These are phyloP conservation scores for Fusarium sororula DNA, from an alignment of 2,329 filamentous ascomycete genomes.

Conservation along the genomic window DNA sequence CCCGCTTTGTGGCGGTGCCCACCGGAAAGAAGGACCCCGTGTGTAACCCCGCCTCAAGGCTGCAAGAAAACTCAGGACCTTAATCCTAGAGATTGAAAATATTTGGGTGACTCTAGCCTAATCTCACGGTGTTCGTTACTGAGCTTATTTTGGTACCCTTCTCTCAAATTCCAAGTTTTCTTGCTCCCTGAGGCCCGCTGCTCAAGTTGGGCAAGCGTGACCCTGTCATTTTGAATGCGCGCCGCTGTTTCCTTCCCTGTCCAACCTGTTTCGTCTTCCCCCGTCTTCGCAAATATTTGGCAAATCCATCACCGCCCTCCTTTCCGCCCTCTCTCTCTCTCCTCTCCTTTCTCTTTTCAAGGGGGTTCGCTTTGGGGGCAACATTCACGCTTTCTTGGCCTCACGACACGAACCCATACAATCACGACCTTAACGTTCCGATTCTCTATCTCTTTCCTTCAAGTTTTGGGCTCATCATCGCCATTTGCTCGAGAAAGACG, in stretches of 20 bases:
- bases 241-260: conserved; percentile 22
- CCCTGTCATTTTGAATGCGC: conserved; percentile 33
- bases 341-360: conserved; percentile 18
- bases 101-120: rapidly evolving
- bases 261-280: conserved; percentile 7
- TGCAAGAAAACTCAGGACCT: background rate
- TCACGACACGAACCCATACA: conserved; percentile 28
- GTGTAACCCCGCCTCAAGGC: conserved; percentile 18
- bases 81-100: rapidly evolving
- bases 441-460: conserved; percentile 14
- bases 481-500: conserved; percentile 18
- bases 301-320: conserved; percentile 26
- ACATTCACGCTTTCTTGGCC: conserved; percentile 24
- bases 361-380: conserved; percentile 30
- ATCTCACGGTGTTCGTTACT: rapidly evolving
- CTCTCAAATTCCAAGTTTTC: background rate
- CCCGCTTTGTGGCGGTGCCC: conserved; percentile 43
- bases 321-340: conserved; percentile 11
- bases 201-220: conserved; percentile 34
- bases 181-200: background rate
- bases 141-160: rapidly evolving
- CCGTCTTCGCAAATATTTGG: conserved; percentile 31
- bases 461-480: conserved; percentile 13
- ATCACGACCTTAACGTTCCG: conserved; percentile 6
- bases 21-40: conserved; percentile 17